These are phyloP conservation scores for Artemisia annua DNA, from an alignment of 129 eudicot genomes.

Conservation along the genomic window DNA sequence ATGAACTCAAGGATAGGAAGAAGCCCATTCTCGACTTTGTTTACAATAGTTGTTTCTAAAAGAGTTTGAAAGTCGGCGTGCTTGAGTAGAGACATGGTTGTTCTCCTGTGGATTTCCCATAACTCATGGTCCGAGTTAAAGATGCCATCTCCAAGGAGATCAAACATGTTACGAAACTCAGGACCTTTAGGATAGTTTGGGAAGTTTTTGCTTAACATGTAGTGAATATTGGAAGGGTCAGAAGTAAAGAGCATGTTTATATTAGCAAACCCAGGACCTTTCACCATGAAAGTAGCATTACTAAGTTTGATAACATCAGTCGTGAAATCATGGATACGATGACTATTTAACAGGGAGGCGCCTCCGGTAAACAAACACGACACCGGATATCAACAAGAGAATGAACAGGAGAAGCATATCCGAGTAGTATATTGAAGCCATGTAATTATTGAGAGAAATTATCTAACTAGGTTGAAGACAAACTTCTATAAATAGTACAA, in stretches of 20 bases:
- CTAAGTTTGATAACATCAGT: conserved; percentile 29
- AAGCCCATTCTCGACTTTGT: conserved; percentile 12
- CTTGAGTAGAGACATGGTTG: conserved; percentile 6
- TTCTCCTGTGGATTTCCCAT: conserved; percentile 27
- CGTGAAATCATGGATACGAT: conserved; percentile 41
- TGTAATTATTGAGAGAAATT: background rate
- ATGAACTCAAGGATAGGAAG: conserved; percentile 13
- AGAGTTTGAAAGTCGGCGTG: conserved; percentile 8
- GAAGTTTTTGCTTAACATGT: conserved; percentile 23
- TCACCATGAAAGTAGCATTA: conserved; percentile 33
- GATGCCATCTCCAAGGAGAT: conserved; percentile 21
- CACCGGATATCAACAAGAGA: background rate
- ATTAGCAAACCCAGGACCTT: conserved; percentile 53
- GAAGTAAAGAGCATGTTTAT: conserved; percentile 39
- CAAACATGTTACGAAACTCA: conserved; percentile 21
- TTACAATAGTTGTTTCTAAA: background rate
- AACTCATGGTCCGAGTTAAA: conserved; percentile 27
- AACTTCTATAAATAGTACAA: too few species aligned
- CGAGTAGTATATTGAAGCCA: background rate
- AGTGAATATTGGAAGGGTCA: conserved; percentile 61
- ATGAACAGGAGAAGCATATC: conserved; percentile 4
- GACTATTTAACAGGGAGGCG: conserved; percentile 18
- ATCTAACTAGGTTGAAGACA: too few species aligned
- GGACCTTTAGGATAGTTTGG: too few species aligned
- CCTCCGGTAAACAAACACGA: conserved; percentile 8